Base-by-base conservation (phyloP, 2,329 filamentous ascomycete species). In the Alternaria ventricosa region DNA sequence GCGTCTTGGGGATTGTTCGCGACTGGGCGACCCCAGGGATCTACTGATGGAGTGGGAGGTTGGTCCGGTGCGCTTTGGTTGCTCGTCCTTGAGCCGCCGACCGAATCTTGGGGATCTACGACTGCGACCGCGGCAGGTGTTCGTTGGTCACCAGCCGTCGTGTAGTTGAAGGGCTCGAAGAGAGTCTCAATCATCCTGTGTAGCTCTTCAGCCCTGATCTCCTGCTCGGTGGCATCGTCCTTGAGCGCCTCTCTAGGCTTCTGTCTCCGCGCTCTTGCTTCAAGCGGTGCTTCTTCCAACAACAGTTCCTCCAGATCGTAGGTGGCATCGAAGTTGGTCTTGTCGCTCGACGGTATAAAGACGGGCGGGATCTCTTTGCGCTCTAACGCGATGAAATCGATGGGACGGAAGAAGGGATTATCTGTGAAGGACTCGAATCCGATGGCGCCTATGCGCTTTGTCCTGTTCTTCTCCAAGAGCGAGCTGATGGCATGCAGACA, bases 271-370 rank as follows among this genome's bases (percentile, higher is more conserved):
- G 96, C 94, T 74, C 96, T 87, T 59, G 96, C 96, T 80, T 99
- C 96, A 6, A 99, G 83, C 1, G 96, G 96, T 12, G 96, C 96
- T 78, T 99, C 96, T 80, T 99, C 96, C 47, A 99, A 82, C 2
- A 99, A 82, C 20, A 99, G 81, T 79, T 99, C 96, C 78, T 99
- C 96, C 55, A 99, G 83, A 79, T 99, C 96, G 77, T 99, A 98
- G 1, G 96, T 99, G 5, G 96, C 96, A 80, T 99, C 96, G 71
- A 99, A 99, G 79, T 99, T 99, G 4, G 96, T 98, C 86, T 99
- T 99, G 53, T 98, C 96, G 60, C 93, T 94, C 0, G 95, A 97
- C 0, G 96, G 96, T 20, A 92, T 88, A 78, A 99, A 99, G 4
- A 98, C 89, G 0, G 96, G 96, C 71, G 94, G 90, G 47, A 98